phyloP scores from a whole-genome alignment of 768 basidiomycete species.

The Collybia mongolica region DNA sequence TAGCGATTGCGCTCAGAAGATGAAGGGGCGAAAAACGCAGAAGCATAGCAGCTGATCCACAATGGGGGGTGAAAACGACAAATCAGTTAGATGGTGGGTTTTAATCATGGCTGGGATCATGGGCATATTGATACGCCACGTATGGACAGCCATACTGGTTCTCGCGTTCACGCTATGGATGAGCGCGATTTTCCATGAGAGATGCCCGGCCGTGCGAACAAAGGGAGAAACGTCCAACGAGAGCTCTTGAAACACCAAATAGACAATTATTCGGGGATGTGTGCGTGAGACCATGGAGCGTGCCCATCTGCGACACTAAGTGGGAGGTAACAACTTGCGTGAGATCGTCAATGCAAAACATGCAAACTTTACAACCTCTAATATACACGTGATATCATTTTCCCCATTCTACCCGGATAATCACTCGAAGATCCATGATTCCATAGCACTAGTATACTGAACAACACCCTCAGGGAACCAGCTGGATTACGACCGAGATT shows the following conservation, averaged over 20 bases:
- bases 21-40: slow-evolving; percentile 3
- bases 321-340: no score
- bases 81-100: no score
- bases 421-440: slow-evolving; percentile 82
- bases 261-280: slow-evolving; percentile 4
- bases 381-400: slow-evolving; percentile 16
- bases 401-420: slow-evolving; percentile 11
- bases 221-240: slow-evolving; percentile 17
- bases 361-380: not conserved
- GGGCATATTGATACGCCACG: not conserved
- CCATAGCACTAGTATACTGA: slow-evolving; percentile 66
- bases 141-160: not conserved
- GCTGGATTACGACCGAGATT: slow-evolving; percentile 32
- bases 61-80: not conserved
- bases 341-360: not conserved
- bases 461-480: slow-evolving; percentile 90
- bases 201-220: slow-evolving; percentile 11
- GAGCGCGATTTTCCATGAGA: slow-evolving; percentile 2
- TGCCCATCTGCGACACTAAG: slow-evolving; percentile 5
- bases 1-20: slow-evolving; percentile 11
- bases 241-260: slow-evolving; percentile 19
- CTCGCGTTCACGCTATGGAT: not conserved
- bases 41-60: slow-evolving; percentile 7
- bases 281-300: slow-evolving; percentile 10
- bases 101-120: not conserved